Evolutionary conservation across 352 stramenopile genomes (phyloP), one percentile per base, ranked within the genome.

Genomic region (Phytophthora capsici): DNA sequence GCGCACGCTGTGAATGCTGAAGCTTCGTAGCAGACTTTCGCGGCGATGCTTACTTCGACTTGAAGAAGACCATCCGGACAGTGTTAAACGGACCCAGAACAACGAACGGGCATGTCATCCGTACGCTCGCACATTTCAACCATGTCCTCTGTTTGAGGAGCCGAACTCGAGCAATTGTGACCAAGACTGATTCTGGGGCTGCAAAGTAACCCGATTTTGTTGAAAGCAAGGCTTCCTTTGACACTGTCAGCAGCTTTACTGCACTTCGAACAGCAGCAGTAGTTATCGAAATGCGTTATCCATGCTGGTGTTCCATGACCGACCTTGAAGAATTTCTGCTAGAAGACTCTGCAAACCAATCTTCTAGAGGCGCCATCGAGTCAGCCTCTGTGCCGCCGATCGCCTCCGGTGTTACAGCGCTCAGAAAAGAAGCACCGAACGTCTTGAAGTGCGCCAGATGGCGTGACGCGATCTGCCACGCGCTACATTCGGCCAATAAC

Each of bases 381-480:
- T 46, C 26, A 54, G 47, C 40, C 48, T 22, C 28, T 34, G 37
- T 64, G 25, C 36, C 46, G 25, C 57, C 49, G 46, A 65, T 57
- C 57, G 34, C 4, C 53, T 47, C 32, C 57, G 28, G 57, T 66
- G 49, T 66, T 53, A 34, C 28, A 59, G 16, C 13, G 25, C 8
- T n/a, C 44, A 57, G 55, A 63, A 64, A 57, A 58, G 32, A 52
- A 41, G 34, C 43, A 28, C 47, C 26, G 56, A 57, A 32, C 34
- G 36, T 43, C 26, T 66, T 60, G 48, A 66, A 66, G 49, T 60
- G 49, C 40, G 56, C 28, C 58, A 66, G 44, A 44, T 61, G 58
- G 48, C 17, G 23, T 67, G 59, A 67, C 59, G 59, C 56, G 56
- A 32, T 63, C 19, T 36, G 30, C 54, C 37, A 56, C 55, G 34